A percentile compares a stretch with the other conserved stretches of the same genome.
phyloP scores from a whole-genome alignment of 768 basidiomycete genomes.

The Pisolithus orientalis region DNA sequence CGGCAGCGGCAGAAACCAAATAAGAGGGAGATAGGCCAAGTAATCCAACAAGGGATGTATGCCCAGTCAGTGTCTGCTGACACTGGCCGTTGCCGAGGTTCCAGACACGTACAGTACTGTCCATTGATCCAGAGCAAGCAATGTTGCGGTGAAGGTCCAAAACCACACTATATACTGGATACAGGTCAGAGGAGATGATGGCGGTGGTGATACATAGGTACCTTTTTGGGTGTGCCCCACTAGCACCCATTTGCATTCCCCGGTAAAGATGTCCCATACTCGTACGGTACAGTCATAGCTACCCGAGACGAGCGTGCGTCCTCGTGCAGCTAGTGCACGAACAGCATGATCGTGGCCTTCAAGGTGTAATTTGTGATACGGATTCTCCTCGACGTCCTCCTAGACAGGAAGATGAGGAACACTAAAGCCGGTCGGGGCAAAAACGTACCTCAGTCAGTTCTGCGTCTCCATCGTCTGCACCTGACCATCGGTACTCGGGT shows the following conservation, averaged over 20 bases:
- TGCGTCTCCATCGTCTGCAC: slow-evolving; percentile 53
- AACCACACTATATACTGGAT: slow-evolving; percentile 88
- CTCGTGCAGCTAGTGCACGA: slow-evolving; percentile 85
- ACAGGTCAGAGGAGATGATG: slow-evolving; percentile 4
- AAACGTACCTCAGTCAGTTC: slow-evolving; percentile 46
- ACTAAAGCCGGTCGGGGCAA: background rate
- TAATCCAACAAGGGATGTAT: slow-evolving; percentile 92
- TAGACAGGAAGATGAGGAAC: slow-evolving; percentile 17
- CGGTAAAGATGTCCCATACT: slow-evolving; percentile 90
- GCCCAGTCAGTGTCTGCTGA: slow-evolving; percentile 76
- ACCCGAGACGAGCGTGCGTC: slow-evolving; percentile 86
- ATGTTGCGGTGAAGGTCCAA: slow-evolving; percentile 81
- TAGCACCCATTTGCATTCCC: slow-evolving; percentile 72
- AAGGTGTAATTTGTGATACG: slow-evolving; percentile 80
- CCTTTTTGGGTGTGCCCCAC: slow-evolving; percentile 92
- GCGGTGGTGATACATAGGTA: slow-evolving; percentile 1
- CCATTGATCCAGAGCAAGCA: slow-evolving; percentile 97
- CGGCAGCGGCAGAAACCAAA: slow-evolving; percentile 94
- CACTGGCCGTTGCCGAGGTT: slow-evolving; percentile 77
- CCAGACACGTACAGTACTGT: slow-evolving; percentile 96
- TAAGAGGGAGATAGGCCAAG: slow-evolving; percentile 84
- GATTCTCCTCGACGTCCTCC: slow-evolving; percentile 74
- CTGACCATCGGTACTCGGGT: slow-evolving; percentile 65
- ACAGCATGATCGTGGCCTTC: slow-evolving; percentile 91
- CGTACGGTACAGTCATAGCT: slow-evolving; percentile 95